Evolutionary conservation across 192 early-diverging fungal genomes (phyloP), one percentile per base, ranked within the genome.

Genomic region (Irineochytrium annulatum): DNA sequence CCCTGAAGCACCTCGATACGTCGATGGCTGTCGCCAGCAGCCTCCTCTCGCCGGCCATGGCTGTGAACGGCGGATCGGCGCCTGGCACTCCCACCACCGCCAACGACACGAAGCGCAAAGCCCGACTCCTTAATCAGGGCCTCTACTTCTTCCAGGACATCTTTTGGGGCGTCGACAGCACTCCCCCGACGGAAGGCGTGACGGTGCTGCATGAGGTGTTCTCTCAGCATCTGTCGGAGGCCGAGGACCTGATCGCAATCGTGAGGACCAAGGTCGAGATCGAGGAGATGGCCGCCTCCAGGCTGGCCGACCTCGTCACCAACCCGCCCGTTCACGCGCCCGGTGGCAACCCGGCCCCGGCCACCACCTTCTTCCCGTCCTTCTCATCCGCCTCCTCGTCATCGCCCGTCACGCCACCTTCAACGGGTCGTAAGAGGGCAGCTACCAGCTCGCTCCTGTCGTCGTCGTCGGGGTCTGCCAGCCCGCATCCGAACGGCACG

Each of bases 161-260:
- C 60, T 69, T 69, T 37, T 69, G 67, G 67, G 67, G 67, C 48
- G 57, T 55, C 27, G 67, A 55, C 53, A 55, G 57, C 31, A 49
- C 55, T 51, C 57, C 65, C 16, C 46, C 46, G 5, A 63, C 67
- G 22, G 53, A 22, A 6, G 67, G 67, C 13, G 67, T 69, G 28
- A 31, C 54, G 45, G 33, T 54, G 6, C 60, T 69, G 17, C 60
- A 63, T 41, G 24, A 20, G 8, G 34, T 69, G 20, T 69, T 69
- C 49, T 14, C 28, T 31, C 53, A 54, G 44, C 67, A 69, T 51
- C 67, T 69, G 29, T 33, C 52, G 5, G 67, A 69, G 43, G 60
- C 55, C 30, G 61, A 63, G 17, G 52, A 55, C 54, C 34, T 68
- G 16, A 39, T 62, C 0, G 34, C 34, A 3, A 29, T 68, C 19